Base-by-base conservation (phyloP, 768 basidiomycete species). In the Termitomyces heimii region DNA sequence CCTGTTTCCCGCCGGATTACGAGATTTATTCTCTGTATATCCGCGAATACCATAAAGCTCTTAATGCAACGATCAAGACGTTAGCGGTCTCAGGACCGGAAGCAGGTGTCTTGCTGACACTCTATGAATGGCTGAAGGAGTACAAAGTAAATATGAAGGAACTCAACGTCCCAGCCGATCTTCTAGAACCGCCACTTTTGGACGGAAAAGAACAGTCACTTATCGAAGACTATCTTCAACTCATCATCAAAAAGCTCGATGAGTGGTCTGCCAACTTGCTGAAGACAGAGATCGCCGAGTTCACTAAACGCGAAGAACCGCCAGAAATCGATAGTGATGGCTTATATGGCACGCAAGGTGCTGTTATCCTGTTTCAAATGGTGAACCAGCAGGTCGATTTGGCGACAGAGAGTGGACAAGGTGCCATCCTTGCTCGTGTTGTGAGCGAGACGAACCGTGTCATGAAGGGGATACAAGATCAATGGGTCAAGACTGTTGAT, bases 291-390 rank as follows among this genome's bases (percentile, higher is more conserved):
- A 74, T 89, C 22, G 77, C 81, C 18, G 92, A 94, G 57, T 98
- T 99, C 73, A 82, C 81, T 12, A 82, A 85, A 50, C 83, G 97
- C 20, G 82, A 85, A 34, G 84, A 89, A 63, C 91, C 92, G 26
- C 96, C 94, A 3, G 96, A 98, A 71, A 72, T 89, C 46, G 92
- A 94, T 66, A 83, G 83, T 54, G 94, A 98, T 58, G 93, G 92
- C 14, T 76, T 89, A 60, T 98, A 98, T 67, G 91, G 91, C 20
- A 89, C 87, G 59, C 91, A 97, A 67, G 91, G 95, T 43, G 88
- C 95, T 18, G 84, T 96, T 52, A 97, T 98, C 65, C 78, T 99
- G 59, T 98, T 98, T 80, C 92, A 97, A 73, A 94, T 98, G 89
- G 88, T 98, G 63, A 98, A 95, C 71, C 93, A 96, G 71, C 96